These are phyloP conservation scores for Clonostachys sp. DNA, from an alignment of 2,329 filamentous ascomycete species.

Conservation along the genomic window DNA sequence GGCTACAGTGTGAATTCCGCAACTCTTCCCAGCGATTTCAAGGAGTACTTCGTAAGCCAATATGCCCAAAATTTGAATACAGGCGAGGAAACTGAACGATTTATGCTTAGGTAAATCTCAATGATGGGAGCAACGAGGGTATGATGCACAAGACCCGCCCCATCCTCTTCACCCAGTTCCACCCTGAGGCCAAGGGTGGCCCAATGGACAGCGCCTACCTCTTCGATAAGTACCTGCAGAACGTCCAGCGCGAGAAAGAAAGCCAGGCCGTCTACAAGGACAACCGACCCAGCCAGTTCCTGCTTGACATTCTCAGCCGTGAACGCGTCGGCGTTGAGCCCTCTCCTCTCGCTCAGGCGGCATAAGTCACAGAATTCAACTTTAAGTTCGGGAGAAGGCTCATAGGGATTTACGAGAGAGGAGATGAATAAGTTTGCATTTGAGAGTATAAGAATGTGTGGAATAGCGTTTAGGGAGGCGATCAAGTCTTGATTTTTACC, in stretches of 20 bases:
- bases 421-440: no score
- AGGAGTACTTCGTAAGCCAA: constrained; percentile 82
- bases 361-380: constrained; percentile 16
- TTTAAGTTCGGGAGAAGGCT: no score
- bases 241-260: constrained; percentile 84
- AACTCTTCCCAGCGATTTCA: constrained; percentile 82
- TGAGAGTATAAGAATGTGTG: no score
- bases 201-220: constrained; percentile 94
- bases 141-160: constrained; percentile 95
- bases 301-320: constrained; percentile 88
- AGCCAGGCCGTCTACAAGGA: constrained; percentile 75
- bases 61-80: no score
- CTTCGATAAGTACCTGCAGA: constrained; percentile 94
- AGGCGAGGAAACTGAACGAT: no score
- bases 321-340: constrained; percentile 89
- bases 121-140: constrained; percentile 95
- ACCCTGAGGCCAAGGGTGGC: constrained; percentile 95
- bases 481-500: no score
- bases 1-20: constrained; percentile 89
- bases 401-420: no score
- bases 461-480: no score
- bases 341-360: constrained; percentile 44
- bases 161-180: constrained; percentile 98
- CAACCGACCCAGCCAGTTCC: constrained; percentile 79
- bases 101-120: no score